Base-by-base conservation (phyloP, 805 yeast genomes). In the Monosporozyma yasuniensis region DNA sequence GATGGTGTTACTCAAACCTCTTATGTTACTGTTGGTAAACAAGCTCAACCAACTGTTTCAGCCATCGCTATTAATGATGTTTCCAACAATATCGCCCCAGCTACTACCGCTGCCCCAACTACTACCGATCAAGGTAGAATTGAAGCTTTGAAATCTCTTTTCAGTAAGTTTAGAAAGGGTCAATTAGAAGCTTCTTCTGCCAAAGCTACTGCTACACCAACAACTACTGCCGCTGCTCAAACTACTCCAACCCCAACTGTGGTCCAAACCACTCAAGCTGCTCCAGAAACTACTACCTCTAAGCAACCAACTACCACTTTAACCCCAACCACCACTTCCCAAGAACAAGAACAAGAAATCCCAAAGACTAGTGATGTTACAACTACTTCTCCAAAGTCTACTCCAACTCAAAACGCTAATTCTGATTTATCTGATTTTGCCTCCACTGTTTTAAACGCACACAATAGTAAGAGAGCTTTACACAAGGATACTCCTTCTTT, bases 131-230 rank as follows among this genome's bases (percentile, higher is more conserved):
- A 50, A 42, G 49, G 38, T 53, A 59, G 64, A 47, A 52, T 42
- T 2, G 32, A 56, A 47, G 49, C 48, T 54, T 58, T 67, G 46
- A 16, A 67, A 21, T 49, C 52, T 22, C 10, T 50, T 14, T 41
- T 23, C 25, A 16, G 43, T 4, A 16, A 46, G 18, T 43, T 56
- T 14, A 19, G 11, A 7, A 16, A 35, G 22, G 22, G 14, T 50
- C 79, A 74, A 54, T 91, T 84, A 11, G 19, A 44, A 19, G 46
- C 32, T 10, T 4, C 14, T 18, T 23, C 5, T 30, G 46, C 34
- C 19, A n/a, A 11, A 9, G 46, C 16, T 30, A 21, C 18, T 25
- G 23, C 35, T 27, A 42, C 45, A 25, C 8, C 3, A 9, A 21
- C 25, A 8, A 21, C 42, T 12, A 21, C 30, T 42, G 11, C 32